phyloP scores from a whole-genome alignment of 108 stramenopile species.

The Cylindrotheca closterium region DNA sequence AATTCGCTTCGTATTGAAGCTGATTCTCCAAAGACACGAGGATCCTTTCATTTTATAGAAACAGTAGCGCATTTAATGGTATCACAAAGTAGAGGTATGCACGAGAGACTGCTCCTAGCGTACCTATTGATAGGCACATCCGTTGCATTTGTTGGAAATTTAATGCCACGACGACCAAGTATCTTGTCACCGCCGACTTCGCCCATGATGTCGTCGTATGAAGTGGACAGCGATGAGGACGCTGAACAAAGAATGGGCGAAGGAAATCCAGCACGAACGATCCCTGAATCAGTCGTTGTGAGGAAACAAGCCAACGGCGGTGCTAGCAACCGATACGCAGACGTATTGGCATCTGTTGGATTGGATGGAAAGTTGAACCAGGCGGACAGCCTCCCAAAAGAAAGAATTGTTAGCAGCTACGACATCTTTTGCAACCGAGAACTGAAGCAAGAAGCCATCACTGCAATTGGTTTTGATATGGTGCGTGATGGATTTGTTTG shows the following conservation, averaged over 20 bases:
- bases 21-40: no score
- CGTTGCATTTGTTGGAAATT: not conserved
- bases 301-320: not conserved
- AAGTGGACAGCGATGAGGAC: slow-evolving; percentile 42
- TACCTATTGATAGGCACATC: not conserved
- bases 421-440: slow-evolving; percentile 95
- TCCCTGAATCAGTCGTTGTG: slow-evolving; percentile 1
- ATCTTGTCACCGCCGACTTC: no score
- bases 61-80: no score
- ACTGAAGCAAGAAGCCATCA: slow-evolving; percentile 74
- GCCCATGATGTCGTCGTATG: slow-evolving; percentile 17
- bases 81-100: not conserved
- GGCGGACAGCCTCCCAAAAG: slow-evolving; percentile 34
- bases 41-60: no score
- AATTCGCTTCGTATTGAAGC: no score
- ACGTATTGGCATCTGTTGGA: slow-evolving; percentile 26
- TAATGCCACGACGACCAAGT: no score
- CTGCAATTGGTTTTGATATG: slow-evolving; percentile 95
- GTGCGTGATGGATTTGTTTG: not conserved
- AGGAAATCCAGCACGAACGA: not conserved
- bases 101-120: not conserved
- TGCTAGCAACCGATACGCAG: slow-evolving; percentile 18
- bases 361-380: slow-evolving; percentile 39
- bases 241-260: slow-evolving; percentile 32
- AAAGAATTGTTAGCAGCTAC: slow-evolving; percentile 45